Evolutionary conservation across 2,329 filamentous ascomycete species (phyloP), one percentile per base, ranked within the genome.

Genomic region (Aspergillus tamarii): DNA sequence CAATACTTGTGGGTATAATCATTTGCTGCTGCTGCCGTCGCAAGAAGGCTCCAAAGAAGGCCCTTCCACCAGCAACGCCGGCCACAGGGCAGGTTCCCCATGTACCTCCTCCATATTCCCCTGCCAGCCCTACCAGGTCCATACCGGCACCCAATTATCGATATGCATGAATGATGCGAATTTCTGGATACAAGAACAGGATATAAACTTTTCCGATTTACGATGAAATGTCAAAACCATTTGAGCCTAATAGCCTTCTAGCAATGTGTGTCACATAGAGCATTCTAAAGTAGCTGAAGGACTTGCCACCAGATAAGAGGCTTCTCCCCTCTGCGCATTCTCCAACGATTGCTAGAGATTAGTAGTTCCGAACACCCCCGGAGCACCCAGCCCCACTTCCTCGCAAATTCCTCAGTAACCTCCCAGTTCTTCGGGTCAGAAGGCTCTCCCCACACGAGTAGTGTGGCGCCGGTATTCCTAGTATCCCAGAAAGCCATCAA

Each of bases 361-460:
- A 75, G 55, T 23, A 74, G 46, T 45, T 71, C 71, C 1, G 69
- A 66, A 62, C 69, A 73, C 1, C 72, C 73, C n/a, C 65, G 54
- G 0, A 75, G 66, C 26, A 73, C 55, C 72, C 71, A 74, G 8
- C 66, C 65, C 81, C 82, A 86, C 65, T 84, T 85, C 46, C 71
- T 72, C 2, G 82, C 66, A 65, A 87, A 85, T 0, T 64, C 61
- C 10, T 77, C 75, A 0, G 77, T 84, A 1, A 81, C 74, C 65
- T 86, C 84, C 84, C 84, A 86, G 11, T 77, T 80, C 0, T 65
- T 64, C 2, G 74, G 61, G 41, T 84, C 77, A 73, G 78, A 81
- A 0, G 83, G 75, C 7, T 83, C 78, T 0, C 82, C 81, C 84
- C 84, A 86, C 1, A 85, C 80, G 14, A 85, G 73, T 1, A 85